Percentiles rank a stretch among this genome's conserved stretches.
phyloP scores from a whole-genome alignment of 2,329 filamentous ascomycete species.

The Fusarium setosum region DNA sequence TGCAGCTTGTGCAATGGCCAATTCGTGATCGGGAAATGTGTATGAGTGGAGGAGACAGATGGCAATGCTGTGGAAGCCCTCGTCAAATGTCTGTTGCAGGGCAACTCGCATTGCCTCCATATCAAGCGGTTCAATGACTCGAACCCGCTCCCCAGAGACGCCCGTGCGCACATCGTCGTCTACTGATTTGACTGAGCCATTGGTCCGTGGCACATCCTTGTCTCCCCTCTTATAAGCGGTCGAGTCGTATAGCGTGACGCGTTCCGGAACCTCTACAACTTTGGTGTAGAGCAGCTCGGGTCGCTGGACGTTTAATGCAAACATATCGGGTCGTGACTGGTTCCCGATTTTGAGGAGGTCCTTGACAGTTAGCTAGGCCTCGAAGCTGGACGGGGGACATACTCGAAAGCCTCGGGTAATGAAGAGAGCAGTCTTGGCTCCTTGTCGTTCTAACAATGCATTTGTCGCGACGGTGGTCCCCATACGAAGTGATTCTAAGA shows the following conservation, averaged over 20 bases:
- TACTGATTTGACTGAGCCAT: background rate
- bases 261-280: conserved; percentile 77
- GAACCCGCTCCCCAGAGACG: conserved; percentile 72
- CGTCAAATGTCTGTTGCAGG: conserved; percentile 67
- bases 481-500: conserved; percentile 77
- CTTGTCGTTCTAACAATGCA: conserved; percentile 77
- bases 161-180: conserved; percentile 51
- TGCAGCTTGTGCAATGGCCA: conserved; percentile 77
- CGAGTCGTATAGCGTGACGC: conserved; percentile 78
- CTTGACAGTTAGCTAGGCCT: background rate
- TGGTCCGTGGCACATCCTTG: background rate
- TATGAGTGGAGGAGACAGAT: conserved; percentile 90
- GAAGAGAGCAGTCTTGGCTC: conserved; percentile 75
- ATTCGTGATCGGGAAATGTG: conserved; percentile 85
- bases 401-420: conserved; percentile 72
- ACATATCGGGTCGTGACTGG: conserved; percentile 77
- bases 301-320: conserved; percentile 75
- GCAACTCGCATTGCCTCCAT: conserved; percentile 61
- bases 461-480: conserved; percentile 82
- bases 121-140: conserved; percentile 67
- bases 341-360: conserved; percentile 79
- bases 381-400: background rate
- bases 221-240: background rate
- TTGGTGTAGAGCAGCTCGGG: conserved; percentile 74
- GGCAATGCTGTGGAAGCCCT: conserved; percentile 78